Evolutionary conservation across 164 flowering plant genomes (phyloP), one percentile per base, ranked within the genome.

Genomic region (Dillenia turbinata): DNA sequence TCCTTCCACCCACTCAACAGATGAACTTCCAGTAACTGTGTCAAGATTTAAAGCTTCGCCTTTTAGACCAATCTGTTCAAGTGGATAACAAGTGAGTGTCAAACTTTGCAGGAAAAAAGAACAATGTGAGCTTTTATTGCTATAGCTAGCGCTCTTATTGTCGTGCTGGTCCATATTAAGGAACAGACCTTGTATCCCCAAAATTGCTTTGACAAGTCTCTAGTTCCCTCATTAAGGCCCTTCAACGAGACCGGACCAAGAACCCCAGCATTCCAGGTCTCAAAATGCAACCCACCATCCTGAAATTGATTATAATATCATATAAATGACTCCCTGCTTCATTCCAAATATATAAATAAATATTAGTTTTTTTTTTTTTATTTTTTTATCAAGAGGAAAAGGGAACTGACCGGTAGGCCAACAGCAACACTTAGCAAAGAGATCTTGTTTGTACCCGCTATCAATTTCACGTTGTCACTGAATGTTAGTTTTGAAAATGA

Each of bases 221-320:
- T 74, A 63, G 73, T 80, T 13, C 96, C 94, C 53, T 86, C 87
- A 60, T 87, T 83, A 17, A 94, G 87, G 61, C 97, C 97, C 43
- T 67, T 74, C 67, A 95, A 69, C 26, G 81, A 74, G 47, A 95
- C 90, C 9, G 97, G 99, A n/a, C 99, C 99, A 63, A 92, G 83
- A 69, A 95, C 90, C 48, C 99, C 99, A 60, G 89, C 82, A 75
- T 95, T 90, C 93, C 95, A 86, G 47, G 80, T 78, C 79, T 95
- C 99, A 69, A 77, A 92, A 67, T 88, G 92, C 13, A 69, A 57
- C 1, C 97, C 98, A 33, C 90, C 81, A 73, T 95, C 92, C 99
- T 95, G 75, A 64, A 60, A 54, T 55, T 48, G n/a, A 71, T 53
- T 26, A 58, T 5, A 24, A 64, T 10, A 12, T 10, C 6, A 51